These are phyloP conservation scores for Blastocystis sp. DNA, from an alignment of 352 stramenopile genomes.

Conservation along the genomic window DNA sequence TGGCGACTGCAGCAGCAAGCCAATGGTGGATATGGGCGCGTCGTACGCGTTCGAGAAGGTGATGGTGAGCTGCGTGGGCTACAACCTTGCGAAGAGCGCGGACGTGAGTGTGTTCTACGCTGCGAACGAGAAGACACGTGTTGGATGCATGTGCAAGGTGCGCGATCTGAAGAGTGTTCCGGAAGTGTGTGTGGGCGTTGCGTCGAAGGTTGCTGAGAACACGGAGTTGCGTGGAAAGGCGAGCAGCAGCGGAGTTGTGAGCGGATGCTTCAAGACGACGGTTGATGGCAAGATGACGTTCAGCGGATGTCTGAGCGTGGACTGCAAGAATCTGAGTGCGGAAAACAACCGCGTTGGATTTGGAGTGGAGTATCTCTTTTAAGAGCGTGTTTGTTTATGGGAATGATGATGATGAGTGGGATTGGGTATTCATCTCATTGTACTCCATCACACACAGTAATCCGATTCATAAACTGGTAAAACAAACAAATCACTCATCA, in stretches of 20 bases:
- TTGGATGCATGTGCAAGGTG: background rate
- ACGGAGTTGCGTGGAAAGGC: background rate
- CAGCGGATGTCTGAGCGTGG: background rate
- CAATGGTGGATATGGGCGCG: background rate
- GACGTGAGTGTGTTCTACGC: background rate
- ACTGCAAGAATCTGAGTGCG: background rate
- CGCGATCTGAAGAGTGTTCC: background rate
- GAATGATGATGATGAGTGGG: too few species aligned
- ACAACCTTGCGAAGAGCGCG: background rate
- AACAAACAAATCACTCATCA: too few species aligned
- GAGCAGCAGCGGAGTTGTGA: background rate
- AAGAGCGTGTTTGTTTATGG: background rate
- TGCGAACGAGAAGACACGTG: background rate
- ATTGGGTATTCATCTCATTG: too few species aligned
- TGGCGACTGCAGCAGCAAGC: background rate
- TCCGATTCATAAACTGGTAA: too few species aligned
- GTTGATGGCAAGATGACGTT: slow-evolving; percentile 4
- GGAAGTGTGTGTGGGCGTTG: background rate
- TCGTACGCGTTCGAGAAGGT: background rate
- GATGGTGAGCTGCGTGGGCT: background rate
- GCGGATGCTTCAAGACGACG: background rate
- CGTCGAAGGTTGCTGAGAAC: background rate
- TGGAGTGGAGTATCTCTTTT: slow-evolving; percentile 31
- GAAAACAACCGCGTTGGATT: background rate
- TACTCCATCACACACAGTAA: too few species aligned